phyloP scores from a whole-genome alignment of 345 rosid species.

The Clausena lansium region DNA sequence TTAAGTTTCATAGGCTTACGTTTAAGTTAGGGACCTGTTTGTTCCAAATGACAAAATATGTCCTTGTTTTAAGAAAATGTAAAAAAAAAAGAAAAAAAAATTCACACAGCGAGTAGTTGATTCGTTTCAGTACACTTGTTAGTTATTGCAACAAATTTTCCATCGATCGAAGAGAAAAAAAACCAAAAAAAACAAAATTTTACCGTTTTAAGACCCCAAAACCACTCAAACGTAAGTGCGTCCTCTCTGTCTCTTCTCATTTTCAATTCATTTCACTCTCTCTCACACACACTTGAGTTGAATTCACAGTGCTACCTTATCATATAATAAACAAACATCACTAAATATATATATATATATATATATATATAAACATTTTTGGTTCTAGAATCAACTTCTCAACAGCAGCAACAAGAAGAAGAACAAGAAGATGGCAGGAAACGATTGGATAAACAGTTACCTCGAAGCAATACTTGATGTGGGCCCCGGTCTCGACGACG shows the following conservation, averaged over 20 bases:
- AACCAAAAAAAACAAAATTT: not conserved
- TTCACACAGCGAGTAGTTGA: not conserved
- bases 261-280: not conserved
- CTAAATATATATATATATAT: not conserved
- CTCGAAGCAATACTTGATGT: conserved; percentile 98
- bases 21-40: not conserved
- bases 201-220: conserved; percentile 9
- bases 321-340: conserved; percentile 4
- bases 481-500: conserved; percentile 83
- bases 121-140: no score
- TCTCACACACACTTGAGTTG: not conserved
- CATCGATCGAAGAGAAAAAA: not conserved
- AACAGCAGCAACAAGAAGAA: not conserved
- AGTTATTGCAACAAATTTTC: not conserved
- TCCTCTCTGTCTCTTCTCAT: not conserved
- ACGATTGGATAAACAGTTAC: conserved; percentile 99
- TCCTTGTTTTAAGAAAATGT: not conserved
- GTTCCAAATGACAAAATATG: not conserved
- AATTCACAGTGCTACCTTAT: conserved; percentile 2
- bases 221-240: not conserved
- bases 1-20: no score
- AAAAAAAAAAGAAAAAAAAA: no score
- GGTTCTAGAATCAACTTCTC: not conserved
- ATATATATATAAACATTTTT: no score
- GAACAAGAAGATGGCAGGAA: conserved; percentile 68